Base-by-base conservation (phyloP, 2,329 filamentous ascomycete species). In the Colletotrichum lindemuthianum region DNA sequence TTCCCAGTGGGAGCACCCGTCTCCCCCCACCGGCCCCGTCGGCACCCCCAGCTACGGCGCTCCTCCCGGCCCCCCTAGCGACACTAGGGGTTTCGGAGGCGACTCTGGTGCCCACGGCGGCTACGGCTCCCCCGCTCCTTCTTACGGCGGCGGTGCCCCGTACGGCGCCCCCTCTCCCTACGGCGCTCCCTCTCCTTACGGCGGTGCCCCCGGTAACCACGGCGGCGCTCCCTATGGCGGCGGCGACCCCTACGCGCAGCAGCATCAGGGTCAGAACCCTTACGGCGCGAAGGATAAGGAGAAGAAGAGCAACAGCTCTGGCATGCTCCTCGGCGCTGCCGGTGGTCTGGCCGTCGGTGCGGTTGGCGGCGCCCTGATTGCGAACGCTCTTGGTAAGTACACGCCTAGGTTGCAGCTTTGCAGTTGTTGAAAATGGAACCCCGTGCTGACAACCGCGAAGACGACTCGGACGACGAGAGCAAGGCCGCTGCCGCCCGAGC, bases 1-100 rank as follows among this genome's bases (percentile, higher is more conserved):
- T 63, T 84, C 86, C 0, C 88, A 90, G 74, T 91, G 88, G 88
- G 86, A 90, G 67, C 79, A 82, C 13, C 87, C 88, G 13, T 70
- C 65, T 24, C 57, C 65, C 53, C 61, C 61, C 49, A 49, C 47
- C 61, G 52, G 56, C 8, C 52, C 52, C 37, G 52, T 61, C n/a
- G 63, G 56, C 44, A 44, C 53, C 37, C 58, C 60, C 37, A 49
- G 60, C 36, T 65, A 51, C 49, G 56, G 45, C 45, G 56, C 60
- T 39, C 56, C 61, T 45, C 47, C 61, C n/a, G 56, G 56, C 9
- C 44, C 48, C 36, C 60, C 55, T 16, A 43, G 45, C 52, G 55
- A 65, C 36, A 59, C 53, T 45, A 66, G 59, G 49, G 60, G 56
- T 15, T 65, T 68, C 45, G 69, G 67, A 43, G 52, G 68, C 56